phyloP scores from a whole-genome alignment of 2,329 filamentous ascomycete genomes.

The Diaporthe sp. region DNA sequence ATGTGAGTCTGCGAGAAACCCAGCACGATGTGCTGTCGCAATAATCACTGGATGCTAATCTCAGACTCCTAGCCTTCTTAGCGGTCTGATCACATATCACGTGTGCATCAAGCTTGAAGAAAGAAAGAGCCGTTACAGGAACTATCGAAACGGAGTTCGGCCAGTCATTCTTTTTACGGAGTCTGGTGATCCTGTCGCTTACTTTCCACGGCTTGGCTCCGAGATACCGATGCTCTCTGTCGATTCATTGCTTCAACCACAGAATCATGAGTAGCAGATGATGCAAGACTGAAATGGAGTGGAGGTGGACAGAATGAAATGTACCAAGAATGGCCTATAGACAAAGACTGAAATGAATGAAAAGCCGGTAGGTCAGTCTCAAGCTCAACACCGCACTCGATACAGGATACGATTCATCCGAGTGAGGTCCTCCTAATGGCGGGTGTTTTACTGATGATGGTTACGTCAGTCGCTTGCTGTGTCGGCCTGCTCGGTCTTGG shows the following conservation, averaged over 20 bases:
- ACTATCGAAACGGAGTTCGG: neutral
- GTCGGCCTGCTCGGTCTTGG: too few species aligned
- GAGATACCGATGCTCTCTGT: neutral
- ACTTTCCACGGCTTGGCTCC: neutral
- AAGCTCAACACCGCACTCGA: neutral
- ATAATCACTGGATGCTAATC: neutral
- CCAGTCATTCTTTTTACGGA: neutral
- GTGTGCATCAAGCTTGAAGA: neutral
- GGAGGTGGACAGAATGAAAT: neutral
- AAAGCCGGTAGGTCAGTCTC: neutral
- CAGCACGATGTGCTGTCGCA: neutral
- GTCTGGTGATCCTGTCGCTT: conserved; percentile 6
- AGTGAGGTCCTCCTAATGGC: neutral
- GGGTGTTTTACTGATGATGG: neutral
- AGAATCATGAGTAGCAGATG: neutral
- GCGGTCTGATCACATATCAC: neutral
- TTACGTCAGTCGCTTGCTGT: too few species aligned
- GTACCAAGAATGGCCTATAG: neutral
- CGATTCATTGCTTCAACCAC: neutral
- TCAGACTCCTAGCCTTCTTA: neutral
- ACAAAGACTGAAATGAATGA: neutral
- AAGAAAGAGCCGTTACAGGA: neutral
- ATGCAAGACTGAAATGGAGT: neutral
- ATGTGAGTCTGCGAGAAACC: neutral
- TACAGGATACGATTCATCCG: neutral